Evolutionary conservation across 1,284 basidiomycete species (phyloP), one percentile per base, ranked within the genome.

Genomic region (Acaromyces ingoldii): DNA sequence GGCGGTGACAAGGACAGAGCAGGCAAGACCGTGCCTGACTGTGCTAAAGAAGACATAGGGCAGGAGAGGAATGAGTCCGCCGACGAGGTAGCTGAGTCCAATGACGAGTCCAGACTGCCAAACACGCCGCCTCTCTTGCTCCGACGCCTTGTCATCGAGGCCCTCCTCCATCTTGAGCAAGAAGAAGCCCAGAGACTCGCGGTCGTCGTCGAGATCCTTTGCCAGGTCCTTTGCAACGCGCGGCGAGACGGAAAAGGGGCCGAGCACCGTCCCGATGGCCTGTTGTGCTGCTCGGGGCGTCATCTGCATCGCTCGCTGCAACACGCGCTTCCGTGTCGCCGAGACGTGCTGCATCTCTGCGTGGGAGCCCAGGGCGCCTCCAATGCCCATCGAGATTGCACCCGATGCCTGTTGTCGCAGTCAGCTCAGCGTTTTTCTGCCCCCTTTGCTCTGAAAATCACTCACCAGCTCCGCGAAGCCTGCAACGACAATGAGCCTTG

Each of bases 341-440:
- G n/a, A n/a, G n/a, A n/a, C 67, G 50, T 93, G 88, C 76, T 96
- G 91, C 47, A 91, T 84, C 77, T 98, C 93, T 33, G 92, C 88
- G 76, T 97, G 90, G 0, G 92, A 91, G 1, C 91, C 91, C 51
- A 98, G 85, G 81, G 93, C 96, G 21, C 93, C 92, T 52, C 93
- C 93, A 17, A 51, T 22, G 7, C 92, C 92, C 93, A 97, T 98
- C n/a, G 79, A 80, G 57, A 97, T 89, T 22, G 65, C 65, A 22
- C 67, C 63, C 6, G 62, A 62, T 6, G 13, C 29, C 25, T 40
- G 38, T 13, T 6, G 19, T 13, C 5, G 40, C 4, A 5, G 5
- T 30, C 6, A 26, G 33, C 47, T 65, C 7, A 53, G 63, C 29
- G 65, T 58, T n/a, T n/a, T n/a, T n/a, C n/a, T n/a, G n/a, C n/a